Conservation (phyloP, 2,329 filamentous ascomycete genomes). For the Ophiostoma triangulosporum region DNA sequence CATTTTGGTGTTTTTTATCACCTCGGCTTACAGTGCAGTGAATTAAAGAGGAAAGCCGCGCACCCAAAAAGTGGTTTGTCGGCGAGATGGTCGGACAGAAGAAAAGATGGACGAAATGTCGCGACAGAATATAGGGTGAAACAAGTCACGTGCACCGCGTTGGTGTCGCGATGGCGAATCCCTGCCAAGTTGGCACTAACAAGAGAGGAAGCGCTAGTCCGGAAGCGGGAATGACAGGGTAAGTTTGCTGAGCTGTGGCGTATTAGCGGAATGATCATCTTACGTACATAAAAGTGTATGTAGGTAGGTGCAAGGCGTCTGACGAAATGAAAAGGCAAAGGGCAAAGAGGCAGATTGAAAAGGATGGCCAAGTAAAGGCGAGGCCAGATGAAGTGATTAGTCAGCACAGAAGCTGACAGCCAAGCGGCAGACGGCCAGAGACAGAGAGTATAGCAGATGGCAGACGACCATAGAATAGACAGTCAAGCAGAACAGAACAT, state of each 20-base stretch:
- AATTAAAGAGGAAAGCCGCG: neutral
- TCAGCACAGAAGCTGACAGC: neutral
- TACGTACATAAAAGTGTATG: no score
- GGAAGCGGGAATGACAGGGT: conserved; percentile 1
- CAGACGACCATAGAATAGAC: neutral
- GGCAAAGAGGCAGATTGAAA: neutral
- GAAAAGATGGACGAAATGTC: neutral
- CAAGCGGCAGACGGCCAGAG: neutral
- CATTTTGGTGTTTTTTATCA: conserved; percentile 11
- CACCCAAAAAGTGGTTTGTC: neutral
- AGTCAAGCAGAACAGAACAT: neutral
- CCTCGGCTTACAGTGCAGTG: neutral
- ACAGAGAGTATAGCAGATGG: no score
- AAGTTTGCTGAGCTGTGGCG: neutral
- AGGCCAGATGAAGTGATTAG: neutral
- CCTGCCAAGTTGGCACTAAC: neutral
- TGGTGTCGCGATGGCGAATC: conserved; percentile 5
- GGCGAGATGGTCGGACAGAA: no score
- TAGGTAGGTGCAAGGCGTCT: neutral
- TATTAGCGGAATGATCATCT: conserved; percentile 4
- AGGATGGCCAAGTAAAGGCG: neutral
- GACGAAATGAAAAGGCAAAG: neutral
- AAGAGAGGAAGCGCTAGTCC: conserved; percentile 5
- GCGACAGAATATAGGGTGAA: neutral
- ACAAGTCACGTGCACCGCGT: conserved; percentile 1